phyloP scores from a whole-genome alignment of 2,329 filamentous ascomycete genomes.

The Hymenoscyphus repandus region DNA sequence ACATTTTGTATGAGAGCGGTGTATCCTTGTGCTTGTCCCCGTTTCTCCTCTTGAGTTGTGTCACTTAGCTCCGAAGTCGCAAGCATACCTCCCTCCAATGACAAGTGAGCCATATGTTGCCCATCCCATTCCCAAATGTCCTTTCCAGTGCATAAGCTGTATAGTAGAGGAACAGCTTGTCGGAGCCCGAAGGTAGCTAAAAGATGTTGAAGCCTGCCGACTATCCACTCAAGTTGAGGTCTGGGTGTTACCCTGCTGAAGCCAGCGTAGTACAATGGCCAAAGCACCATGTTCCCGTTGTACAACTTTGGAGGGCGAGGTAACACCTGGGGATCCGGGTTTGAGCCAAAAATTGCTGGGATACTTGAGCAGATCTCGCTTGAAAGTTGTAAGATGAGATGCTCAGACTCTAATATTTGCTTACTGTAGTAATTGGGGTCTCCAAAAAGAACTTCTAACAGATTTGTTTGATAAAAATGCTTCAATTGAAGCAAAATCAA shows the following conservation, averaged over 20 bases:
- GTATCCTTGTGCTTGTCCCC: background rate
- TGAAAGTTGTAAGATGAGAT: constrained; percentile 17
- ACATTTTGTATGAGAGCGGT: background rate
- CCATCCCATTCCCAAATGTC: background rate
- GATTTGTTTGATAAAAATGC: constrained; percentile 14
- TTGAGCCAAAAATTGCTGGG: constrained; percentile 20
- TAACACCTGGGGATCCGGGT: constrained; percentile 1
- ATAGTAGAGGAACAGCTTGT: constrained; percentile 22
- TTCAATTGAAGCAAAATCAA: constrained; percentile 21
- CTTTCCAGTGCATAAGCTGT: constrained; percentile 2
- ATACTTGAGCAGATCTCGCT: constrained; percentile 26
- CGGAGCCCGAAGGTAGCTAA: constrained; percentile 23
- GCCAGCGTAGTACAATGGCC: constrained; percentile 25
- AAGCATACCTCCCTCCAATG: background rate
- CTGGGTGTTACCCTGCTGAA: constrained; percentile 18
- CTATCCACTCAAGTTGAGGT: constrained; percentile 24
- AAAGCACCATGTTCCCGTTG: constrained; percentile 23
- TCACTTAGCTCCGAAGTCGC: background rate
- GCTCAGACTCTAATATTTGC: constrained; percentile 15
- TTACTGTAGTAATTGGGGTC: constrained; percentile 11
- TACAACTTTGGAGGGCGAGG: constrained; percentile 14
- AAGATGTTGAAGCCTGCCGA: constrained; percentile 20
- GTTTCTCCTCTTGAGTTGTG: background rate
- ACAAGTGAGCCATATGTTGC: no score
- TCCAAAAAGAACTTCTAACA: constrained; percentile 3